A percentile compares a stretch with the other conserved stretches of the same genome.
phyloP scores from a whole-genome alignment of 2,329 filamentous ascomycete species.

The Fusarium sp. region DNA sequence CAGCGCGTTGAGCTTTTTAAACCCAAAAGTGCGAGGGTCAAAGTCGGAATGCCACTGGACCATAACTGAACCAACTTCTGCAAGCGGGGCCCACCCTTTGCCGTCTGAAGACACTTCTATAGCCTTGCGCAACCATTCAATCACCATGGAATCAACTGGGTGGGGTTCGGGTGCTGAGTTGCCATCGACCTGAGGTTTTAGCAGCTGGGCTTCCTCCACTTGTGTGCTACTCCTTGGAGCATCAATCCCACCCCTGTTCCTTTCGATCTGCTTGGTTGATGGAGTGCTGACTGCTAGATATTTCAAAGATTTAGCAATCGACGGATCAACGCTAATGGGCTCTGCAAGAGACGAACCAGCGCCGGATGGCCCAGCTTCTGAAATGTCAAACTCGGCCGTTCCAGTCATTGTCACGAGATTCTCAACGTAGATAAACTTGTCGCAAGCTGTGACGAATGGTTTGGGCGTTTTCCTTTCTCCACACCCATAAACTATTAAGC shows the following conservation, averaged over 20 bases:
- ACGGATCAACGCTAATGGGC: no score
- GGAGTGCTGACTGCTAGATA: accelerated
- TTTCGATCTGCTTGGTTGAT: neutral
- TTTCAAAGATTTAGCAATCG: neutral
- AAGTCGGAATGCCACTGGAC: slow-evolving; percentile 48
- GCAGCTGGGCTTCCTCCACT: neutral
- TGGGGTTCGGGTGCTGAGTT: neutral
- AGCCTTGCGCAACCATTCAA: slow-evolving; percentile 28
- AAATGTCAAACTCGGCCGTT: neutral
- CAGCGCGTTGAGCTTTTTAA: slow-evolving; percentile 42
- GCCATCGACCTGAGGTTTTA: neutral
- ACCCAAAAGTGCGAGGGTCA: slow-evolving; percentile 48
- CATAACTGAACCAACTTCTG: slow-evolving; percentile 44
- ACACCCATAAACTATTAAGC: slow-evolving; percentile 48
- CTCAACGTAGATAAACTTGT: slow-evolving; percentile 50
- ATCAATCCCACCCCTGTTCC: neutral
- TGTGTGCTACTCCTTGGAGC: neutral
- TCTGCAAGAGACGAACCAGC: neutral
- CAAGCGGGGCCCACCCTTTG: slow-evolving; percentile 48
- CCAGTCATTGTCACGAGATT: slow-evolving; percentile 22
- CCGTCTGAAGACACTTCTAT: slow-evolving; percentile 37
- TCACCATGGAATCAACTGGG: neutral
- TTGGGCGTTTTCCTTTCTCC: slow-evolving; percentile 50
- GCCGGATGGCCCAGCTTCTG: neutral
- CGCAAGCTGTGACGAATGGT: slow-evolving; percentile 50